Conservation (phyloP, 2,329 filamentous ascomycete genomes). For the Sporothrix inflata region DNA sequence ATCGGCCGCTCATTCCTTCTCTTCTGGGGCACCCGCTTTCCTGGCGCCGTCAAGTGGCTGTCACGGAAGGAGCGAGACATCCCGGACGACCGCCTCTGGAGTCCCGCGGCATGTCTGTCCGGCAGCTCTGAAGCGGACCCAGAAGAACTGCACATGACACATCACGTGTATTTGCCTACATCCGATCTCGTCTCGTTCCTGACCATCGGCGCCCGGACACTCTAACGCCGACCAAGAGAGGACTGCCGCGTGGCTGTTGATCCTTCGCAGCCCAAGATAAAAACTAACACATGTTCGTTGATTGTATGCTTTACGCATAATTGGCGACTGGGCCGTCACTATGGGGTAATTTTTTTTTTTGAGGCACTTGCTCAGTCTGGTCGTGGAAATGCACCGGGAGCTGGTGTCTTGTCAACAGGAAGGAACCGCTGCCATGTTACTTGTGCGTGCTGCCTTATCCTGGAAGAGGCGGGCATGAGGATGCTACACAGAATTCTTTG, state of each 20-base stretch:
- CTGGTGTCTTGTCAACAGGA: too few relatives aligned
- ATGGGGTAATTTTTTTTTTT: not conserved
- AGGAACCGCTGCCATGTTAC: too few relatives aligned
- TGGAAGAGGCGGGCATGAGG: too few relatives aligned
- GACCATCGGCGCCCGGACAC: conserved; percentile 12
- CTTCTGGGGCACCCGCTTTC: not conserved
- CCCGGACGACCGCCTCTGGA: not conserved
- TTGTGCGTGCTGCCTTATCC: too few relatives aligned
- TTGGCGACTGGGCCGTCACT: not conserved
- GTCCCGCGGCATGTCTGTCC: not conserved
- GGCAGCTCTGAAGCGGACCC: not conserved
- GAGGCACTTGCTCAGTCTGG: too few relatives aligned
- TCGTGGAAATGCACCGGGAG: too few relatives aligned
- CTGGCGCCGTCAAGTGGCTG: not conserved
- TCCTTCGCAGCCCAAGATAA: not conserved
- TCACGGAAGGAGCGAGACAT: not conserved
- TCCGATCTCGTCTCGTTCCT: not conserved
- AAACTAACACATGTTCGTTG: not conserved
- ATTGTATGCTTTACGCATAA: not conserved
- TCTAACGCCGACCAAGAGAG: not conserved
- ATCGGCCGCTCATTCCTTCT: not conserved
- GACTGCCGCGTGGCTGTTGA: not conserved
- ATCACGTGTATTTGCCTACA: not conserved
- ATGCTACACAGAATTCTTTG: too few relatives aligned
- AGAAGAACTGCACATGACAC: not conserved